A percentile compares a stretch with the other conserved stretches of the same genome.
Evolutionary conservation across 176 grass and related monocot species (phyloP).

Genomic region (Bothriochloa decipiens): DNA sequence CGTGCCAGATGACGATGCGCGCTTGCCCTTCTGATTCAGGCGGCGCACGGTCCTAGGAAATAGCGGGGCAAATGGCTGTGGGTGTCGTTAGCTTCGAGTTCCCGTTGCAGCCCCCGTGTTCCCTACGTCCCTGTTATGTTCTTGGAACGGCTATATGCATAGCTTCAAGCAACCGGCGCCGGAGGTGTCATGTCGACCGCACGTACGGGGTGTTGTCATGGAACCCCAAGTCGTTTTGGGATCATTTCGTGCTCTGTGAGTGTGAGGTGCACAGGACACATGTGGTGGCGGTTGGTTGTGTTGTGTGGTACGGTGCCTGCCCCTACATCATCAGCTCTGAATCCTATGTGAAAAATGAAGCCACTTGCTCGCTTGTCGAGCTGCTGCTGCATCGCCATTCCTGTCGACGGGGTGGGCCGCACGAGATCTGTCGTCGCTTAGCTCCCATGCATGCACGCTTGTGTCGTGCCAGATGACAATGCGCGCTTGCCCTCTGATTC

Average conservation of each 20-base stretch:
- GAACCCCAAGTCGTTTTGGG: neutral
- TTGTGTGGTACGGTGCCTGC: neutral
- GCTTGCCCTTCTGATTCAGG: too few species aligned
- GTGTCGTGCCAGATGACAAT: neutral
- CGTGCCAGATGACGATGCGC: too few species aligned
- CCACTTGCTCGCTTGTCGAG: conserved; percentile 19
- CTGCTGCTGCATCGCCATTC: neutral
- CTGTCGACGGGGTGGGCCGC: neutral
- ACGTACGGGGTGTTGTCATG: neutral
- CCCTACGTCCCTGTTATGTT: neutral
- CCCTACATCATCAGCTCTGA: neutral
- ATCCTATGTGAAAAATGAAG: neutral
- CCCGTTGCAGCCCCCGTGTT: neutral
- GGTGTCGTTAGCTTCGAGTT: neutral
- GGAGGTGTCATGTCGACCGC: conserved; percentile 11
- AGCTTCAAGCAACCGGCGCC: neutral
- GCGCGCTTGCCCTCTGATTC: too few species aligned
- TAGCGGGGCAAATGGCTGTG: too few species aligned
- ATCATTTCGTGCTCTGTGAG: neutral
- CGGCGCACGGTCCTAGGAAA: too few species aligned
- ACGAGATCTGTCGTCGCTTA: neutral
- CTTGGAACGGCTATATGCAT: neutral
- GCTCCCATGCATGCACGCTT: neutral
- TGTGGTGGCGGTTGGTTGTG: neutral
- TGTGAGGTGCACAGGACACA: neutral